A percentile compares a stretch with the other conserved stretches of the same genome.
phyloP scores from a whole-genome alignment of 2,329 filamentous ascomycete genomes.

The Colletotrichum eleusines region DNA sequence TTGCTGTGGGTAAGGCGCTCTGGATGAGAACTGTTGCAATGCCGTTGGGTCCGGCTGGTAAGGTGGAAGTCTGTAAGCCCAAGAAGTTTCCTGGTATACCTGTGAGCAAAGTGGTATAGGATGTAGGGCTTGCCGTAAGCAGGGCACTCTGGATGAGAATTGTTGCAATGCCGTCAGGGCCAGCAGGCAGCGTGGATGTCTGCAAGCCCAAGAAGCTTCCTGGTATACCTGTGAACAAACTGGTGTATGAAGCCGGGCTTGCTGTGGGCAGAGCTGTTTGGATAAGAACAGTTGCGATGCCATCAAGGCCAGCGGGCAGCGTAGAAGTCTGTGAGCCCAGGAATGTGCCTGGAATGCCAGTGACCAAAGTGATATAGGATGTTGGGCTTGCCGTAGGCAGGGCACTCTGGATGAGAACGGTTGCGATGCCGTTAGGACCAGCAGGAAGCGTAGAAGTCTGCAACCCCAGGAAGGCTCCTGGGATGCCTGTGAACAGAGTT shows the following conservation, averaged over 20 bases:
- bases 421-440: neutral
- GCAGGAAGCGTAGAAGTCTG: neutral
- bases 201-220: neutral
- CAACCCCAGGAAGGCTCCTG: neutral
- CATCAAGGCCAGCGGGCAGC: slow-evolving; percentile 1
- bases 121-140: neutral
- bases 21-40: neutral
- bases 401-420: slow-evolving; percentile 9
- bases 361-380: slow-evolving; percentile 7
- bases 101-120: neutral
- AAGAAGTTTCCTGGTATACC: neutral
- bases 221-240: neutral
- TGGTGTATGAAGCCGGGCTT: neutral
- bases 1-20: neutral
- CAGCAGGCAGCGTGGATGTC: neutral
- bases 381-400: neutral
- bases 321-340: slow-evolving; percentile 5
- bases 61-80: neutral
- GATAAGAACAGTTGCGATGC: slow-evolving; percentile 16
- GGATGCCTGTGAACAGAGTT: neutral
- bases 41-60: neutral
- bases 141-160: neutral
- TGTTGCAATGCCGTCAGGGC: neutral
- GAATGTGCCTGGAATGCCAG: slow-evolving; percentile 1
- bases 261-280: slow-evolving; percentile 1